Conservation (phyloP, 2,329 filamentous ascomycete genomes). For the Colletotrichum sublineola region DNA sequence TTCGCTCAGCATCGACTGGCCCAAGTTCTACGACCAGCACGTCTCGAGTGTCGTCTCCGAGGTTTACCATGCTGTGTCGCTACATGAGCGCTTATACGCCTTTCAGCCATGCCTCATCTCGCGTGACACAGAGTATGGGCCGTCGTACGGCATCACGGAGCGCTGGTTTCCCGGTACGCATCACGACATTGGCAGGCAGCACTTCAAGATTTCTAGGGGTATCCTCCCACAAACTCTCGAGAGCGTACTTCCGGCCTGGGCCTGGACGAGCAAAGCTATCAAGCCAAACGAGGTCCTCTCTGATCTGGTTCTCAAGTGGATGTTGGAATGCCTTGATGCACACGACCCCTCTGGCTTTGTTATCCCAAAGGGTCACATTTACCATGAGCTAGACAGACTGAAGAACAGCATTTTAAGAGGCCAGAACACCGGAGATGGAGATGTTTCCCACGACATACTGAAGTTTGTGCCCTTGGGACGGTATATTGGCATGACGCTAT, state of each 20-base stretch:
- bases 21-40: conserved; percentile 45
- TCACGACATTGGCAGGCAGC: conserved; percentile 45
- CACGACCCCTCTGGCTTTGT: conserved; percentile 40
- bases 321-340: conserved; percentile 40
- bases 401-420: conserved; percentile 10
- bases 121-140: conserved; percentile 30
- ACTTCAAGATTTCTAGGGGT: conserved; percentile 42
- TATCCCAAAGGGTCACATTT: conserved; percentile 21
- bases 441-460: conserved; percentile 23
- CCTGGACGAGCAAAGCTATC: conserved; percentile 42
- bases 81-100: conserved; percentile 44
- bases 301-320: conserved; percentile 44
- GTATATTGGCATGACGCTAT: conserved; percentile 18
- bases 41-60: conserved; percentile 46
- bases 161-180: conserved; percentile 46
- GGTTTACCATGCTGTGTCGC: conserved; percentile 45
- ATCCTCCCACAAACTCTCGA: conserved; percentile 44
- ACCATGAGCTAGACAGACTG: conserved; percentile 22
- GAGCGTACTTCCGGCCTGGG: conserved; percentile 47
- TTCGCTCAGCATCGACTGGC: conserved; percentile 45
- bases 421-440: conserved; percentile 18
- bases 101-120: conserved; percentile 44
- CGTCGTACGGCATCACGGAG: conserved; percentile 41
- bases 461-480: conserved; percentile 18
- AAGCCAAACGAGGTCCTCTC: conserved; percentile 44